phyloP scores from a whole-genome alignment of 2,329 filamentous ascomycete genomes.

The Graphilbum ipis-grandicollis region DNA sequence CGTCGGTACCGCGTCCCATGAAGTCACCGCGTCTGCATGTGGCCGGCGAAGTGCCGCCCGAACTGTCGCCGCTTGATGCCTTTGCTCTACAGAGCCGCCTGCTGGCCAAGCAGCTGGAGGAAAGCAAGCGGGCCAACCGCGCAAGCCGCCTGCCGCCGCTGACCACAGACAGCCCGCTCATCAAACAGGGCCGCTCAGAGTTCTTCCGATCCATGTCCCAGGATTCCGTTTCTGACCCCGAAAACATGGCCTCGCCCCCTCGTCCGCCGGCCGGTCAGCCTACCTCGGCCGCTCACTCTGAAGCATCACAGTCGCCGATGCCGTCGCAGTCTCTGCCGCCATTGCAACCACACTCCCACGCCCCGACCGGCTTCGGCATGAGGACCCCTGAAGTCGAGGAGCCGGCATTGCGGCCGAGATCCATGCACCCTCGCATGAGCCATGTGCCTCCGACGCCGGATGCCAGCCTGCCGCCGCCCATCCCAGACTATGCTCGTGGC shows the following conservation, averaged over 20 bases:
- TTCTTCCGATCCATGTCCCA: slow-evolving; percentile 64
- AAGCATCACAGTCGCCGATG: too few species aligned
- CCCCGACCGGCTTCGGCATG: slow-evolving; percentile 27
- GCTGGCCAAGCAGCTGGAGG: slow-evolving; percentile 73
- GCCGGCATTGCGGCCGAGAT: slow-evolving; percentile 42
- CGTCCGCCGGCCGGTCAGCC: neutral
- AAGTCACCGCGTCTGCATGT: slow-evolving; percentile 61
- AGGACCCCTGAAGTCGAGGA: slow-evolving; percentile 38
- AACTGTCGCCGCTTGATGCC: slow-evolving; percentile 85
- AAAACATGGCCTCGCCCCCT: slow-evolving; percentile 12
- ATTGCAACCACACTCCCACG: slow-evolving; percentile 8
- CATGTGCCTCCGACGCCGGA: slow-evolving; percentile 35
- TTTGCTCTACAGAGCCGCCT: slow-evolving; percentile 84
- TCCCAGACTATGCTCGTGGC: slow-evolving; percentile 22
- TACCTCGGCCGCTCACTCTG: too few species aligned
- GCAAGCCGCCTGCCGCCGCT: slow-evolving; percentile 75
- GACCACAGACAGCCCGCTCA: slow-evolving; percentile 64
- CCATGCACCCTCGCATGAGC: slow-evolving; percentile 61
- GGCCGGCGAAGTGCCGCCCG: slow-evolving; percentile 69
- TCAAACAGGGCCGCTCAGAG: slow-evolving; percentile 56
- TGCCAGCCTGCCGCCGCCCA: slow-evolving; percentile 25
- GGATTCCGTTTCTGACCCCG: slow-evolving; percentile 36
- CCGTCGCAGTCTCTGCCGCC: too few species aligned
- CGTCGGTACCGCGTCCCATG: slow-evolving; percentile 36
- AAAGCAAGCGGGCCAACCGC: slow-evolving; percentile 53